Base-by-base conservation (phyloP, 192 early-diverging fungal genomes). In the Coemansia sp. region DNA sequence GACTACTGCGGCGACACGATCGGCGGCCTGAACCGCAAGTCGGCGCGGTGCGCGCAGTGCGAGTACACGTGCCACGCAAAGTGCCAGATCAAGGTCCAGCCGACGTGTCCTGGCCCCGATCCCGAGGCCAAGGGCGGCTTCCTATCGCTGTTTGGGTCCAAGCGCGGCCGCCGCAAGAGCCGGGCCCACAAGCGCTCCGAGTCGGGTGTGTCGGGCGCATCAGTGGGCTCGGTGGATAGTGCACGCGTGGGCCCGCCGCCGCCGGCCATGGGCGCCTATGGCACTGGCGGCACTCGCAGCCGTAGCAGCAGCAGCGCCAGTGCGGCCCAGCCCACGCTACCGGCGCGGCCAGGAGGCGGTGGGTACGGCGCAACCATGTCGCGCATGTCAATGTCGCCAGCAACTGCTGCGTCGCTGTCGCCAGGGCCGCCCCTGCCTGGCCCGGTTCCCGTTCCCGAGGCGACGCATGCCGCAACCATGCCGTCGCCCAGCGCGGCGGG, bases 1-100 rank as follows among this genome's bases (percentile, higher is more conserved):
- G 65, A 68, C 49, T 68, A 68, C 54, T 68, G 65, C 49, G 54
- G 44, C 37, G 65, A 68, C 42, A 61, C 65, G 7, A 60, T 68
- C 21, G 65, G 65, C 49, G 65, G 65, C 1, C 54, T 68, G 3
- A 56, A 56, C 36, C 57, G 65, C 33, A 68, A 68, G 44, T 52
- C 65, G 1, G 52, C 51, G 16, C 47, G 48, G 30, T 68, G 65
- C 31, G 32, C 53, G 11, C 49, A 44, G 49, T 68, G 65, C 58
- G 58, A 60, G 28, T 68, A 56, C 32, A 61, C 65, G 2, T 68
- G 65, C 33, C 65, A 68, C n/a, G 52, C 65, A 8, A 61, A 61
- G 21, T 68, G 65, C 50, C 65, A 68, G 58, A 60, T 68, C 39
- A 68, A 68, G 34, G 65, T 68, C 12, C 38, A 60, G 39, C 65